These are phyloP conservation scores for Hypoxylon perforatum DNA, from an alignment of 495 filamentous ascomycete species.

Conservation along the genomic window DNA sequence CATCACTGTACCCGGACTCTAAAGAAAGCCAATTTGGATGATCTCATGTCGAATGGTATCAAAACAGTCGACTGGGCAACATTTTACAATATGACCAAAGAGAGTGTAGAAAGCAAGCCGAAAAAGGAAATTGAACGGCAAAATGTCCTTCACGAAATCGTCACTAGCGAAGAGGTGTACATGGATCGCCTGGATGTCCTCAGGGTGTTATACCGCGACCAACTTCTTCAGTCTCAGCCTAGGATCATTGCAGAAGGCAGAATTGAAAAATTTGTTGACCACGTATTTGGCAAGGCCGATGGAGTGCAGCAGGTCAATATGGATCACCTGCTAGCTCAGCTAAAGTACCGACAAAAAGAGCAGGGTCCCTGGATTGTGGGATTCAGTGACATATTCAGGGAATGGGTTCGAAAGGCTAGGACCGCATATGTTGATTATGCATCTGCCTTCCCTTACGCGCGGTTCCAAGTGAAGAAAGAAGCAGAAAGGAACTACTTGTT, in stretches of 20 bases:
- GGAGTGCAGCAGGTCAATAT: slow-evolving; percentile 91
- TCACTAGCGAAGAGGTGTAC: slow-evolving; percentile 90
- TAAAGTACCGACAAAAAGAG: slow-evolving; percentile 97
- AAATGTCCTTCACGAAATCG: slow-evolving; percentile 95
- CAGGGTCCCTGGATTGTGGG: slow-evolving; percentile 94
- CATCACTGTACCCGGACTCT: slow-evolving; percentile 93
- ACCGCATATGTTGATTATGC: slow-evolving; percentile 92
- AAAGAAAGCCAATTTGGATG: slow-evolving; percentile 89
- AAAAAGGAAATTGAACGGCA: slow-evolving; percentile 94
- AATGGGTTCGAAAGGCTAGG: slow-evolving; percentile 97
- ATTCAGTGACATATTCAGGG: slow-evolving; percentile 96
- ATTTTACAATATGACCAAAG: slow-evolving; percentile 87
- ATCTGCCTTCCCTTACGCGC: slow-evolving; percentile 84
- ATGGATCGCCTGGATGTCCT: slow-evolving; percentile 90
- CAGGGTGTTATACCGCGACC: slow-evolving; percentile 85
- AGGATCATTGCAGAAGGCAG: slow-evolving; percentile 81
- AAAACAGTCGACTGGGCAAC: slow-evolving; percentile 88
- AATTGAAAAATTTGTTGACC: slow-evolving; percentile 77
- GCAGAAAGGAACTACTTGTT: slow-evolving; percentile 86
- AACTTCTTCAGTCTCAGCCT: slow-evolving; percentile 76
- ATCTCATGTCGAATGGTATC: slow-evolving; percentile 72
- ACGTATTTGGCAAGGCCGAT: slow-evolving; percentile 93
- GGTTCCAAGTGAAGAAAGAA: slow-evolving; percentile 85
- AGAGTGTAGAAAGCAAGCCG: slow-evolving; percentile 70
- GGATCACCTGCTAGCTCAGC: slow-evolving; percentile 90